Evolutionary conservation across 2,329 filamentous ascomycete species (phyloP), one percentile per base, ranked within the genome.

Genomic region (Claviceps purpurea): DNA sequence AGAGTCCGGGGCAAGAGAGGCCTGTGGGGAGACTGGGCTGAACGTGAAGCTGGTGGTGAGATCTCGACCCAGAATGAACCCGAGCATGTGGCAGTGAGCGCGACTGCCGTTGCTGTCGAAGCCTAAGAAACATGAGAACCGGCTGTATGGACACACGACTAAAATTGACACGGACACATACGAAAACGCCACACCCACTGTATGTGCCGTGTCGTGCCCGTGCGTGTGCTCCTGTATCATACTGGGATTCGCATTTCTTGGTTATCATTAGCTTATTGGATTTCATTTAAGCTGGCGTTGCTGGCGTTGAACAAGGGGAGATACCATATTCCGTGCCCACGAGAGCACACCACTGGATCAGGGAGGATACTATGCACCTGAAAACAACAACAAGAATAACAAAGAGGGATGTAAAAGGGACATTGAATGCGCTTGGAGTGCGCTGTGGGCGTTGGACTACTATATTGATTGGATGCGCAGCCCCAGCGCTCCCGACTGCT

Each of bases 11-110:
- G 86, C 54, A 98, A 98, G 78, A 81, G 88, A 60, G 91, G 88
- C n/a, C 82, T 98, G 2, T 98, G 93, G 91, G 93, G 91, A 50
- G 82, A 85, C 40, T 98, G 93, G 93, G 93, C 93, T 0, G 93
- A 97, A 73, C 74, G 76, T 40, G 80, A 84, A 64, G 79, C 79
- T 45, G 79, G 79, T 54, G 80, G 79, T 49, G 79, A 82, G 64
- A 79, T 81, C 52, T 77, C 74, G 13, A 67, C 71, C 54, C 70
- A 78, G 47, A 68, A 74, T 54, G 69, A 73, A 58, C 67, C 70
- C 7, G 69, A 73, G 57, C 55, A 58, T 22, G 62, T 64, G 22
- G 64, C 64, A 16, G 56, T 61, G 45, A 61, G 58, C 48, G 59
- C 60, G 34, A 61, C 65, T 20, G 58, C 61, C 4, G 69, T 71